phyloP scores from a whole-genome alignment of 768 basidiomycete genomes.

The Xerocomellus dryophilus region DNA sequence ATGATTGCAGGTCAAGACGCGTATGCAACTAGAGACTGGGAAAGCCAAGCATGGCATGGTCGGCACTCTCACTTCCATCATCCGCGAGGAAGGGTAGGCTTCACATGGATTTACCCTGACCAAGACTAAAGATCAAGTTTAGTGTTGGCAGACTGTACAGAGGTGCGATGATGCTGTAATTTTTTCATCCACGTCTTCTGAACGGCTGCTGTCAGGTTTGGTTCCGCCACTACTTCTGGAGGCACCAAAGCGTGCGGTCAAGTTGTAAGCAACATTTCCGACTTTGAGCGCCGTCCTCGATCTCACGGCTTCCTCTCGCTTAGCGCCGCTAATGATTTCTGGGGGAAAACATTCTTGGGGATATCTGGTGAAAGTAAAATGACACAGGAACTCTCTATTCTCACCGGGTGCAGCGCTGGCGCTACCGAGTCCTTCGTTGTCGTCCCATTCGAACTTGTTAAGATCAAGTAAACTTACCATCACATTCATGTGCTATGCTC shows the following conservation, averaged over 20 bases:
- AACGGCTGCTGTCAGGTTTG: constrained; percentile 51
- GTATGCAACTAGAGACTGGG: constrained; percentile 94
- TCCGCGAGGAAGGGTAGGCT: constrained; percentile 86
- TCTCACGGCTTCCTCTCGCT: constrained; percentile 8
- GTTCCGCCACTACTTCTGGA: constrained; percentile 94
- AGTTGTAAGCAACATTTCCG: constrained; percentile 57
- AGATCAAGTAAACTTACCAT: constrained; percentile 58
- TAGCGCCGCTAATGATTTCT: constrained; percentile 89
- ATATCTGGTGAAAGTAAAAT: constrained; percentile 74
- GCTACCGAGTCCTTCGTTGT: constrained; percentile 95
- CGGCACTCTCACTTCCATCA: constrained; percentile 77
- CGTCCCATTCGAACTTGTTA: constrained; percentile 94
- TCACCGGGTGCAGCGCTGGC: constrained; percentile 92
- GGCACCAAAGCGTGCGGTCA: constrained; percentile 97
- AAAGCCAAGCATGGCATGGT: constrained; percentile 74
- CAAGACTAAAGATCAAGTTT: constrained; percentile 1
- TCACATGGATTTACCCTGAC: neutral
- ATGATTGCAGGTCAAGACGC: constrained; percentile 81
- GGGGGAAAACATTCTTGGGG: constrained; percentile 77
- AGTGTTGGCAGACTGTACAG: constrained; percentile 85
- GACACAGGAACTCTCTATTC: constrained; percentile 81
- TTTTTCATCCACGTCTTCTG: neutral
- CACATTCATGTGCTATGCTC: neutral
- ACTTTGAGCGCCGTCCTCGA: neutral
- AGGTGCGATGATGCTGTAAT: constrained; percentile 42